Evolutionary conservation across 1,139 yeast species (phyloP), one percentile per base, ranked within the genome.

Genomic region (Sugiyamaella xylanicola): DNA sequence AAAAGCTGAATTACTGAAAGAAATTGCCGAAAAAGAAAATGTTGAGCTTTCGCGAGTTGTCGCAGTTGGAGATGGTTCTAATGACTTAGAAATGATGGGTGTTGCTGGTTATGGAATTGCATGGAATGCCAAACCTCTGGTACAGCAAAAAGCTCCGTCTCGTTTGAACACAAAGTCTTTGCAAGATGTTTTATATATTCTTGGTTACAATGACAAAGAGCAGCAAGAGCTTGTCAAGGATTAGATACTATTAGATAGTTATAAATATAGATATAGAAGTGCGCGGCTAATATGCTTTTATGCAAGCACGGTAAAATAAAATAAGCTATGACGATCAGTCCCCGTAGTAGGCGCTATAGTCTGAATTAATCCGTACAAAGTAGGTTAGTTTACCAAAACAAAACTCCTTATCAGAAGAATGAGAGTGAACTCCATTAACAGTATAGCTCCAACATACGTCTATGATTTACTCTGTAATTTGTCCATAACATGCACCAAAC

Each of bases 51-150:
- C 71, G 43, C 69, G 78, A 16, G 72, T 66, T 0, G 86, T 89
- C 50, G 98, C 98, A 41, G 89, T 95, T 39, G 99, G 99, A 29
- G 99, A 95, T 69, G 99, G 99, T 32, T 96, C 98, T 22, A 95
- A 95, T 66, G 99, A 95, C 72, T 77, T 95, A 68, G 82, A 82
- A 44, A 95, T 95, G 92, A 93, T 95, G 98, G 81, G 77, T 2
- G 83, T 74, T 17, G 97, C 97, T 1, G 98, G 99, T 0, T 88
- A 84, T 70, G 99, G 99, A 17, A 79, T 95, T 57, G 99, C 99
- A 0, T 95, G 97, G 95, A 87, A 91, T 69, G 99, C 99, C 16
- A 95, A 95, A 70, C 97, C 98, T 32, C 83, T 79, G 60, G 99
- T 95, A 2, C 97, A 90, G 69, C 65, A 67, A 48, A 63, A 64